phyloP scores from a whole-genome alignment of 768 basidiomycete genomes.

The Stropharia rugosoannulata region DNA sequence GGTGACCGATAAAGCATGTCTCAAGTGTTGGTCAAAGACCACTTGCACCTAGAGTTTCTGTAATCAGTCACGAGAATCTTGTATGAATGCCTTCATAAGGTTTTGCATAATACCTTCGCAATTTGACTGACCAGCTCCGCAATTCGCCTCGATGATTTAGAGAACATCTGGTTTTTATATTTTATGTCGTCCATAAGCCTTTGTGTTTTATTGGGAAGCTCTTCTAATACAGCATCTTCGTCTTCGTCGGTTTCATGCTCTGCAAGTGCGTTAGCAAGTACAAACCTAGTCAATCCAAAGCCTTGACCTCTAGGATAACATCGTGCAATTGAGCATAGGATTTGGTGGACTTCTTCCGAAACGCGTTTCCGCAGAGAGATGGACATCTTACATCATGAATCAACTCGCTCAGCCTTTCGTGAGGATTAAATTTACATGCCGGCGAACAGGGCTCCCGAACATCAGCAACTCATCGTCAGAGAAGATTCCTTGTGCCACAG shows the following conservation, averaged over 20 bases:
- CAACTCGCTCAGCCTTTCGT: too few species aligned
- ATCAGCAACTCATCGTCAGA: slow-evolving; percentile 7
- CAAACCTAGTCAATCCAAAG: not conserved
- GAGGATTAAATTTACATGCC: slow-evolving; percentile 11
- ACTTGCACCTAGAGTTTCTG: slow-evolving; percentile 8
- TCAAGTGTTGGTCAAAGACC: slow-evolving; percentile 10
- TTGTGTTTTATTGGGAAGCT: not conserved
- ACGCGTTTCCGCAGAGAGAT: too few species aligned
- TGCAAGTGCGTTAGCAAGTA: not conserved
- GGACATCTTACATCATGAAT: too few species aligned
- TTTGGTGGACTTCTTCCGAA: too few species aligned
- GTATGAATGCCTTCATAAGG: not conserved
- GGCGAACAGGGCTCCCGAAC: slow-evolving; percentile 14
- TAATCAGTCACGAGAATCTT: not conserved
- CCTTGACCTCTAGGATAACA: not conserved
- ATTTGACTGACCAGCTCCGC: not conserved
- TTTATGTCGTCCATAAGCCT: not conserved
- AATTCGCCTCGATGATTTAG: not conserved
- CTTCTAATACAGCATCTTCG: not conserved
- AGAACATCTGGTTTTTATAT: not conserved
- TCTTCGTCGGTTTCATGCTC: not conserved
- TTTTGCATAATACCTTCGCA: not conserved
- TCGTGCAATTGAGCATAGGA: too few species aligned
- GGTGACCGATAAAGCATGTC: slow-evolving; percentile 13
- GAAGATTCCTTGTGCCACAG: not conserved